Conservation (phyloP, 139 green algal species). For the Chlamydomonas incerta region DNA sequence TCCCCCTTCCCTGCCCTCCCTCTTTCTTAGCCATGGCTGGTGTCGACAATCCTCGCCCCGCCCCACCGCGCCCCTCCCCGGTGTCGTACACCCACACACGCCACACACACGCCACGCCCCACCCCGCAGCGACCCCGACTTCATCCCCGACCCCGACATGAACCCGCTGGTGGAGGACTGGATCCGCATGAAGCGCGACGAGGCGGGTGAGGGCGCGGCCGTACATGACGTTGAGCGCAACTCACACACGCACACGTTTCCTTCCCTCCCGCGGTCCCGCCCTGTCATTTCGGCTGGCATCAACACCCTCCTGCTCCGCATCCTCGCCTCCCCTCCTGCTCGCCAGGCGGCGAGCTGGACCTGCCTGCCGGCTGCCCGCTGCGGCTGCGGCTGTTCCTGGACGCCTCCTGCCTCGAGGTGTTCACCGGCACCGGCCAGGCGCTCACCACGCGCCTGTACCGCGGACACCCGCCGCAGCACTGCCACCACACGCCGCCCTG, state of each 20-base stretch:
- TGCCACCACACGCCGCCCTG: not conserved
- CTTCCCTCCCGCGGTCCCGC: no score
- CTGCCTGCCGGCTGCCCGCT: conserved; percentile 54
- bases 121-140: conserved; percentile 26
- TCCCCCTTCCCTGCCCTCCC: no score
- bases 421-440: conserved; percentile 66
- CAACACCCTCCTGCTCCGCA: not conserved
- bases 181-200: conserved; percentile 50
- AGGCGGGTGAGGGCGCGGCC: conserved; percentile 52
- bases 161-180: conserved; percentile 55
- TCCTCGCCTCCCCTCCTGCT: not conserved
- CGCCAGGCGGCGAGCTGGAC: conserved; percentile 46
- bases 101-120: not conserved
- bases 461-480: conserved; percentile 59
- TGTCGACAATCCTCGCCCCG: no score
- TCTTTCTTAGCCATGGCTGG: no score
- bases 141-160: conserved; percentile 53
- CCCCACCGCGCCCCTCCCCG: no score
- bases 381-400: conserved; percentile 82
- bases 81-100: no score
- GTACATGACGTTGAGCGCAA: no score
- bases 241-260: no score
- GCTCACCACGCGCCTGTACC: conserved; percentile 83
- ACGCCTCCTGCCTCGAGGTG: conserved; percentile 84
- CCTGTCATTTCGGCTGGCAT: no score